These are phyloP conservation scores for Termitomyces bulborhizus DNA, from an alignment of 768 basidiomycete genomes.

Conservation along the genomic window DNA sequence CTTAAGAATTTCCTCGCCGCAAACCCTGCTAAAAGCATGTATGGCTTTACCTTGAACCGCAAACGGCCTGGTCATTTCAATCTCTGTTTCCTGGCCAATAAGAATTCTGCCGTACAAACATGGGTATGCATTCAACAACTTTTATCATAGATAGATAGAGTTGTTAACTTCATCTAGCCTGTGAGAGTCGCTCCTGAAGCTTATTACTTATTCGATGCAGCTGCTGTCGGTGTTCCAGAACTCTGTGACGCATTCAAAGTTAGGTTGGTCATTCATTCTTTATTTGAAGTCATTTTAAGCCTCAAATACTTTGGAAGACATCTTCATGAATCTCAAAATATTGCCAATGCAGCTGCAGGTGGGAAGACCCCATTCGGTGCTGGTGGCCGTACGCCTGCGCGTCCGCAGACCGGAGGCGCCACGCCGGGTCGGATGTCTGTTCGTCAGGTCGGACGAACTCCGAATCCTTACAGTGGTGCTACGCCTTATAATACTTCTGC, in stretches of 20 bases:
- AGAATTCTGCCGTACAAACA: slow-evolving; percentile 81
- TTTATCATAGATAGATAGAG: background rate
- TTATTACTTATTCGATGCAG: slow-evolving; percentile 86
- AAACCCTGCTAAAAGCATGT: slow-evolving; percentile 91
- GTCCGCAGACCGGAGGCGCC: slow-evolving; percentile 51
- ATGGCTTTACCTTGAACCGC: slow-evolving; percentile 90
- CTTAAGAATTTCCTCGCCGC: slow-evolving; percentile 88
- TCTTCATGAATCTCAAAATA: slow-evolving; percentile 69
- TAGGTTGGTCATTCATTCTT: slow-evolving; percentile 36
- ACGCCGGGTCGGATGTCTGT: slow-evolving; percentile 80
- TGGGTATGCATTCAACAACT: slow-evolving; percentile 56
- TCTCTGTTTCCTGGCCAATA: slow-evolving; percentile 89
- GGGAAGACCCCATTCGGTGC: slow-evolving; percentile 79
- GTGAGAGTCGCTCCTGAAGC: slow-evolving; percentile 84
- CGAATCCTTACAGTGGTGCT: slow-evolving; percentile 66
- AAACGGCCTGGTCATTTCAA: slow-evolving; percentile 90
- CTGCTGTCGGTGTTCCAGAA: slow-evolving; percentile 87
- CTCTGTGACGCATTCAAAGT: slow-evolving; percentile 98
- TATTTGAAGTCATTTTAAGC: slow-evolving; percentile 1
- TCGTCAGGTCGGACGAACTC: slow-evolving; percentile 67
- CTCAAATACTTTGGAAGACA: slow-evolving; percentile 38
- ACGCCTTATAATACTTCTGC: slow-evolving; percentile 34
- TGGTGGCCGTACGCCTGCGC: slow-evolving; percentile 70
- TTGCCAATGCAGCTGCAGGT: slow-evolving; percentile 42
- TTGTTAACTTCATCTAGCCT: slow-evolving; percentile 42